These are phyloP conservation scores for Gyromitra esculenta DNA, from an alignment of 2,329 filamentous ascomycete species.

Conservation along the genomic window DNA sequence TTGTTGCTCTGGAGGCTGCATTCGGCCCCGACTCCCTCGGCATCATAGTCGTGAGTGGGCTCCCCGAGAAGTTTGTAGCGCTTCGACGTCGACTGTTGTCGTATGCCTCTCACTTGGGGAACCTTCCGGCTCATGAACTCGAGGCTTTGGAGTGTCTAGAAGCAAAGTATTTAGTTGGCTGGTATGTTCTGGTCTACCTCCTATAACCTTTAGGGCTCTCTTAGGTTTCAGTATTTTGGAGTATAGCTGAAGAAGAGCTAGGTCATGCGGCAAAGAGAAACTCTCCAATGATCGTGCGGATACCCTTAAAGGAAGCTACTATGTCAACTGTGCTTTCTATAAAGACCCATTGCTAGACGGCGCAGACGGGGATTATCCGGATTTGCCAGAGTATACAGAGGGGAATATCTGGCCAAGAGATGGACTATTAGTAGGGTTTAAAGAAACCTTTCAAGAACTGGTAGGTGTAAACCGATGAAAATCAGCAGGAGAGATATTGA, in stretches of 20 bases:
- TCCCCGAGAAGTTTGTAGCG: constrained; percentile 76
- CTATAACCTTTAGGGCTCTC: not conserved
- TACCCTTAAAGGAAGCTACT: constrained; percentile 83
- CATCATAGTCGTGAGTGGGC: constrained; percentile 90
- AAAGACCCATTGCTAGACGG: constrained; percentile 71
- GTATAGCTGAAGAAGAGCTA: constrained; percentile 59
- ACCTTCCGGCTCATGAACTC: constrained; percentile 76
- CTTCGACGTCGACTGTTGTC: constrained; percentile 80
- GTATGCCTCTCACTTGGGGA: constrained; percentile 88
- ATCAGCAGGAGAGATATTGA: constrained; percentile 8
- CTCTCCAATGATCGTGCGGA: constrained; percentile 81
- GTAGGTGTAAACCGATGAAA: constrained; percentile 39
- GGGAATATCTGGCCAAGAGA: constrained; percentile 87
- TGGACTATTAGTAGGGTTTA: constrained; percentile 77
- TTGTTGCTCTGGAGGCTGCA: constrained; percentile 76
- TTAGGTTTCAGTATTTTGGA: not conserved
- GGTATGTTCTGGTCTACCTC: constrained; percentile 31
- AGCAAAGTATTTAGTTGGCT: constrained; percentile 65
- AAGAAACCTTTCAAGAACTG: constrained; percentile 75
- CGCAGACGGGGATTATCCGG: constrained; percentile 68
- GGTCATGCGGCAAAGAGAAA: constrained; percentile 84
- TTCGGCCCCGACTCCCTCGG: constrained; percentile 92
- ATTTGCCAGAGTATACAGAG: constrained; percentile 87
- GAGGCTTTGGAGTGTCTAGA: constrained; percentile 66
- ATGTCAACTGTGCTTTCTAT: constrained; percentile 84